phyloP scores from a whole-genome alignment of 345 rosid genomes.

The Erucastrum elatum region DNA sequence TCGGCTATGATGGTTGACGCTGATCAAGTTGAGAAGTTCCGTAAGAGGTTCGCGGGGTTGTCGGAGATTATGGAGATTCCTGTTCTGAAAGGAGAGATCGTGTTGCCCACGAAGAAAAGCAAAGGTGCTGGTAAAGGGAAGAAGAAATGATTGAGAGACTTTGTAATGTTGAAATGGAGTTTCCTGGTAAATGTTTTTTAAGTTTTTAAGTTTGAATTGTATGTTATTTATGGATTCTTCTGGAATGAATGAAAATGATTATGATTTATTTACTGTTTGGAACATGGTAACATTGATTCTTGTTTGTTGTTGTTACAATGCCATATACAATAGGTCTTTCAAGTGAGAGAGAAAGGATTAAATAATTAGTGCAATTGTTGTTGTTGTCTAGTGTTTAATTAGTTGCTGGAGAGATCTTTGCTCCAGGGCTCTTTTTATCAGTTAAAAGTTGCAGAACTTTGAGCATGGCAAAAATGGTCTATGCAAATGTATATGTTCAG shows the following conservation, averaged over 20 bases:
- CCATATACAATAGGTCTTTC: no score
- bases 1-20: conserved; percentile 62
- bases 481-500: not conserved
- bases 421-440: not conserved
- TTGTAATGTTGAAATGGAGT: not conserved
- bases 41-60: conserved; percentile 68
- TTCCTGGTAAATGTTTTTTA: not conserved
- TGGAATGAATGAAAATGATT: conserved; percentile 9
- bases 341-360: no score
- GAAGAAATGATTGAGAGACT: conserved; percentile 32
- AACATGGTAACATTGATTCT: no score
- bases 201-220: not conserved
- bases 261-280: not conserved
- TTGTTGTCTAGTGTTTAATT: not conserved
- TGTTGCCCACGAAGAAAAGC: conserved; percentile 56
- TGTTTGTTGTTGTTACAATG: no score
- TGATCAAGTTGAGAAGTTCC: conserved; percentile 92
- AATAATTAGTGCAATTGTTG: not conserved
- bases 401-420: not conserved
- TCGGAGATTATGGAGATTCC: conserved; percentile 85
- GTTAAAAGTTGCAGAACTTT: not conserved
- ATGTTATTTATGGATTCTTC: not conserved
- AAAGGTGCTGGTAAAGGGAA: conserved; percentile 53
- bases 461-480: not conserved
- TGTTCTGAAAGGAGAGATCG: conserved; percentile 75